Evolutionary conservation across 2,329 filamentous ascomycete species (phyloP), one percentile per base, ranked within the genome.

Genomic region (Arachnomyces sp.): DNA sequence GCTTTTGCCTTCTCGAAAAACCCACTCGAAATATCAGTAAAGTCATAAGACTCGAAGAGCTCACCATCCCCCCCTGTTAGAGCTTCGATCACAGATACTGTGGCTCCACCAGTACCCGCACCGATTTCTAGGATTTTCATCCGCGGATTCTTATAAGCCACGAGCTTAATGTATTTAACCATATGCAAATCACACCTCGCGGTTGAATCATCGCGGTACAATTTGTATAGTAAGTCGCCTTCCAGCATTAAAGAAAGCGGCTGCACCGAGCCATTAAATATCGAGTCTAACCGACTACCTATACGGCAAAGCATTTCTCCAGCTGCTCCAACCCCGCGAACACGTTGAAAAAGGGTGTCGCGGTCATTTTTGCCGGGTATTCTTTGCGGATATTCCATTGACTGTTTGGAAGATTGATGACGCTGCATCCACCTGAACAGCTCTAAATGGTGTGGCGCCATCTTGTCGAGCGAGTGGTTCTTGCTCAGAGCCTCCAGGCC

Each of bases 11-110:
- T 16, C 28, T 48, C 43, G 21, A 50, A 44, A 25, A 50, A 50
- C 7, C 25, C 34, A 9, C 45, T 32, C 11, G 43, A 43, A 17
- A 50, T 44, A 43, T 50, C 45, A 2, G 47, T 50, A 28, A 31
- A 17, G 39, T 13, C 28, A 48, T 46, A 4, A 33, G 25, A 18
- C 31, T 33, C 18, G 28, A 25, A 8, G 15, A 39, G 12, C 21
- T 36, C 33, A 37, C 18, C 15, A 13, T 35, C 36, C 44, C 17
- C 18, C 15, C 21, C 17, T 34, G 8, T 39, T 13, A 39, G 21
- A n/a, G 38, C 17, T 13, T 39, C 28, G 13, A 39, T 11, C 6
- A 39, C 7, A 29, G 33, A 30, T n/a, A 4, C 17, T 1, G 38
- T 34, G 29, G 34, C 25, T 8, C 30, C 30, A 28, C 38, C 38